Base-by-base conservation (phyloP, 208 protist genomes). In the Crithidia bombi region DNA sequence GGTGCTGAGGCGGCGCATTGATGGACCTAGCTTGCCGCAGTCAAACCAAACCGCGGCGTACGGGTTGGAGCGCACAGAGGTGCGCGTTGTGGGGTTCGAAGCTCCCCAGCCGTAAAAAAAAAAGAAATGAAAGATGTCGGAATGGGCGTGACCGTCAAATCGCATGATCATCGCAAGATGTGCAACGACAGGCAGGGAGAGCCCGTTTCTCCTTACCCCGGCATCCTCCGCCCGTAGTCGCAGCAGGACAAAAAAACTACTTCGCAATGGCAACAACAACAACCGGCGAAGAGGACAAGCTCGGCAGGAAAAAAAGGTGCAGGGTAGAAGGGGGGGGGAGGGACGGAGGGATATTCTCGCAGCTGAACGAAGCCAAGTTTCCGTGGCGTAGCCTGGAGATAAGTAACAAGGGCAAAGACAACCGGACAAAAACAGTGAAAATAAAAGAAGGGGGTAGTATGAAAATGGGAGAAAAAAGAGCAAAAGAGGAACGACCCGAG, bases 221-320 rank as follows among this genome's bases (percentile, higher is more conserved):
- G 36, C 12, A 6, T 41, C 12, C 36, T 6, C 36, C 36, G 36
- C n/a, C n/a, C n/a, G n/a, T n/a, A n/a, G n/a, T n/a, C n/a, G n/a
- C n/a, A n/a, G n/a, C n/a, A n/a, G n/a, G 35, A 64, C 43, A 74
- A 38, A 69, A 51, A 49, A n/a, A 46, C 39, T n/a, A 25, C 39
- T 23, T n/a, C n/a, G n/a, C n/a, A n/a, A n/a, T n/a, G n/a, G n/a
- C n/a, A n/a, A n/a, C n/a, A n/a, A n/a, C n/a, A n/a, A n/a, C n/a
- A n/a, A n/a, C n/a, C n/a, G n/a, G n/a, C n/a, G n/a, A n/a, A n/a
- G n/a, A n/a, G n/a, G n/a, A n/a, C n/a, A n/a, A n/a, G n/a, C n/a
- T n/a, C n/a, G n/a, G n/a, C n/a, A n/a, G n/a, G n/a, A n/a, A n/a
- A n/a, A n/a, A n/a, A n/a, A n/a, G n/a, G n/a, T n/a, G n/a, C n/a